Evolutionary conservation across 2,329 filamentous ascomycete genomes (phyloP), one percentile per base, ranked within the genome.

Genomic region (Botrytis byssoidea): DNA sequence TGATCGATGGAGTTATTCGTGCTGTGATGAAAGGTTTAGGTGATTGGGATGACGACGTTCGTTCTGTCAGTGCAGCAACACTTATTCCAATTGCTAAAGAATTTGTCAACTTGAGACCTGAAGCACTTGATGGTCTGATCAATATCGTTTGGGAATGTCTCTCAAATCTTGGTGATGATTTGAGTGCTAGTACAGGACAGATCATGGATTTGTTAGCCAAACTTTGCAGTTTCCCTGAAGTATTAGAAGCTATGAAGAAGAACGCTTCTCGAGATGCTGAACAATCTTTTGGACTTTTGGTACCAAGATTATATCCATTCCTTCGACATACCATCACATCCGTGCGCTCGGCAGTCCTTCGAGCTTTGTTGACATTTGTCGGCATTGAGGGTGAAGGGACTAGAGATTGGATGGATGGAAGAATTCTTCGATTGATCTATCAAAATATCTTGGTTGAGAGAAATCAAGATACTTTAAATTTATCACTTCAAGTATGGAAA

Each of bases 191-290:
- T 82, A 99, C 97, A 16, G 96, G 96, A 66, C 97, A 94, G 73
- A 97, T 99, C 72, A 99, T 99, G 97, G 97, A 99, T 82, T 88
- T 99, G 59, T 87, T 99, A 29, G 96, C 97, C 22, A 98, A 96
- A 74, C 89, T 99, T 2, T 99, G 96, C 84, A 92, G 94, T 76
- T 99, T 98, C 84, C 93, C 93, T 0, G 90, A 97, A 83, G 95
- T 98, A 12, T 85, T 99, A 46, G 90, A 95, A 75, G 93, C 95
- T 22, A 99, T 99, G 96, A 97, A 97, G 83, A 85, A 86, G 44
- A 97, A 97, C 73, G 95, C 95, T 12, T 89, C 90, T 12, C 87
- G 92, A 79, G 93, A 98, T 79, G 88, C 93, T 20, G 92, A 95
- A 78, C 92, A 95, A 72, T 97, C 95, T 1, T 99, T 99, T 81